Conservation (phyloP, 352 stramenopile species). For the Plasmopara viticola region DNA sequence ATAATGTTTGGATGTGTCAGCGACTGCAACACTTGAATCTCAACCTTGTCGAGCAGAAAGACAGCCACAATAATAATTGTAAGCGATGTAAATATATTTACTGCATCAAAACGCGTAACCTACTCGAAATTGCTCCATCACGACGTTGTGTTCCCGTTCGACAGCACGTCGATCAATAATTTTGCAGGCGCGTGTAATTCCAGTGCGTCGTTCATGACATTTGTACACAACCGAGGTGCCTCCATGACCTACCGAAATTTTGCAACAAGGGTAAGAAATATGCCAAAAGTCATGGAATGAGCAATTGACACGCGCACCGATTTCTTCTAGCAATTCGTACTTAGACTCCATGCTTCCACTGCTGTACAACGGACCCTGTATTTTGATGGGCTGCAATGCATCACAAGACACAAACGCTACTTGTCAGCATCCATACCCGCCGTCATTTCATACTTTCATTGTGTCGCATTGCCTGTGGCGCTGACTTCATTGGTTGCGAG, state of each 20-base stretch:
- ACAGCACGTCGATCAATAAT: conserved; percentile 82
- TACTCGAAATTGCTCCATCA: conserved; percentile 86
- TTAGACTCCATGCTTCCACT: conserved; percentile 69
- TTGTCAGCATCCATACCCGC: neutral
- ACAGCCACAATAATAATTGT: neutral
- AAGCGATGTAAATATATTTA: neutral
- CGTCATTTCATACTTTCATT: neutral
- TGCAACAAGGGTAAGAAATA: neutral
- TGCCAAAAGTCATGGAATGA: neutral
- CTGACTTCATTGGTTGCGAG: conserved; percentile 25
- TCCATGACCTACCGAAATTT: conserved; percentile 46
- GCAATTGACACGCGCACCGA: conserved; percentile 38
- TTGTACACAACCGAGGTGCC: conserved; percentile 83
- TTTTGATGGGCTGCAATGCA: conserved; percentile 52
- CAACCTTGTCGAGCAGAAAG: conserved; percentile 34
- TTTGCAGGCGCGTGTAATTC: conserved; percentile 68
- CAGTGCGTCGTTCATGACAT: conserved; percentile 57
- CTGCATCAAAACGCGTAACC: neutral
- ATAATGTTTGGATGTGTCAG: conserved; percentile 89
- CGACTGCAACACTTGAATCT: conserved; percentile 87
- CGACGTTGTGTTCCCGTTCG: conserved; percentile 62
- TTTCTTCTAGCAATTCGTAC: conserved; percentile 78
- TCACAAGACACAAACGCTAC: neutral
- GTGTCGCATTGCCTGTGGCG: conserved; percentile 24
- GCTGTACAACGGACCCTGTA: conserved; percentile 64